phyloP scores from a whole-genome alignment of 2,329 filamentous ascomycete genomes.

The Alternaria arbusti region DNA sequence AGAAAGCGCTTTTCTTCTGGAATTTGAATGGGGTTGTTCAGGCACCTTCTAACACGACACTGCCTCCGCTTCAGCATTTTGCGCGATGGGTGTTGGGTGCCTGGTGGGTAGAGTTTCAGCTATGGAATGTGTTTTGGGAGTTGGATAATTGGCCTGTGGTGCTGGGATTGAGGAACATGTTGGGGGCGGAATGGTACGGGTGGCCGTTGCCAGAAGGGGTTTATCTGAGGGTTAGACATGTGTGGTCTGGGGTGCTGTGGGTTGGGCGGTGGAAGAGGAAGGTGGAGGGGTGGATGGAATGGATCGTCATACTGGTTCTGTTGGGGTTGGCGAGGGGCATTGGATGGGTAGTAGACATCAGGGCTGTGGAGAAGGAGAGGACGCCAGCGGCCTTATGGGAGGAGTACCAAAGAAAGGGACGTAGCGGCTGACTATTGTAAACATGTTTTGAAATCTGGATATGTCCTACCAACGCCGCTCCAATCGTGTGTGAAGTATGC shows the following conservation, averaged over 20 bases:
- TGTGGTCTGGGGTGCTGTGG: not conserved
- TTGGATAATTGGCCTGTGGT: conserved; percentile 45
- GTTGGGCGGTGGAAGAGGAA: not conserved
- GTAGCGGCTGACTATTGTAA: not conserved
- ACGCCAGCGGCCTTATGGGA: not conserved
- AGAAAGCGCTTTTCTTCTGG: conserved; percentile 59
- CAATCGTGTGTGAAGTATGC: conserved; percentile 26
- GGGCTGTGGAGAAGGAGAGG: not conserved
- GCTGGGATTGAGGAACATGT: conserved; percentile 2
- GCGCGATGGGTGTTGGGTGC: conserved; percentile 8
- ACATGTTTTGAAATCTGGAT: conserved; percentile 2
- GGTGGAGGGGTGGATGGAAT: not conserved
- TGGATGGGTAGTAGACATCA: not conserved
- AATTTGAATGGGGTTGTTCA: conserved; percentile 54
- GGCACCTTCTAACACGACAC: not conserved
- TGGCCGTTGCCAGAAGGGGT: accelerated
- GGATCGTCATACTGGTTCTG: not conserved
- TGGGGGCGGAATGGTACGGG: accelerated
- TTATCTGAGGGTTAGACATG: not conserved
- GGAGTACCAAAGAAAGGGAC: not conserved
- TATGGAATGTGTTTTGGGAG: conserved; percentile 37
- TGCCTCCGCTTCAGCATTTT: not conserved
- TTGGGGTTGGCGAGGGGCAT: not conserved
- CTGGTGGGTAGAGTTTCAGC: conserved; percentile 27
- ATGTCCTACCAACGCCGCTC: conserved; percentile 32